Conservation (phyloP, 1,284 basidiomycete species). For the Ustilago nuda region DNA sequence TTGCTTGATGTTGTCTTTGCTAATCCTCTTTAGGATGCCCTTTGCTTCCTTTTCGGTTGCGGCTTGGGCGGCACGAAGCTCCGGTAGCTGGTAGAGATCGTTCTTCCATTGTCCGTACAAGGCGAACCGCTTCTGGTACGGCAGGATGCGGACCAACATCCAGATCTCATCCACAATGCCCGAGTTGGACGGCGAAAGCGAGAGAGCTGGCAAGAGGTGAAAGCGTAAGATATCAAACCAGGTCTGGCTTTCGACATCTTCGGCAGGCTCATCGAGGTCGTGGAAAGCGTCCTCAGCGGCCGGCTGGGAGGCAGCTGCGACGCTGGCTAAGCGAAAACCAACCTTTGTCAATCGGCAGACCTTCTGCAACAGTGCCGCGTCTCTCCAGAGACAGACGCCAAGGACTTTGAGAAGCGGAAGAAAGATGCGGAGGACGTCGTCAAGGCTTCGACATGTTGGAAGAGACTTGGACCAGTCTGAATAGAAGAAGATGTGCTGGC, state of each 20-base stretch:
- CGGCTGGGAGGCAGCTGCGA: conserved; percentile 15
- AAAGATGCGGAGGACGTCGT: conserved; percentile 47
- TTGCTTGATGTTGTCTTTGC: conserved; percentile 79
- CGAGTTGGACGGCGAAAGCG: conserved; percentile 81
- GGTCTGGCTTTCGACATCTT: conserved; percentile 63
- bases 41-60: conserved; percentile 73
- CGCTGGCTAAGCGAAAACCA: conserved; percentile 33
- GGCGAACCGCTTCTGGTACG: conserved; percentile 83
- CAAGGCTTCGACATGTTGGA: conserved; percentile 35
- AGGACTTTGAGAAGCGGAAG: conserved; percentile 64
- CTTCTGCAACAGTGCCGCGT: conserved; percentile 59
- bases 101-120: conserved; percentile 97
- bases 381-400: conserved; percentile 55
- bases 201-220: conserved; percentile 86
- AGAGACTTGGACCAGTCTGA: conserved; percentile 55
- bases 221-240: conserved; percentile 86
- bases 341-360: conserved; percentile 55
- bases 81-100: conserved; percentile 72
- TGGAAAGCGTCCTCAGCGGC: conserved; percentile 17
- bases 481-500: conserved; percentile 63
- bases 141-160: conserved; percentile 79
- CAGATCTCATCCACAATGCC: conserved; percentile 71
- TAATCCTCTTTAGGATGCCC: conserved; percentile 66
- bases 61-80: conserved; percentile 70
- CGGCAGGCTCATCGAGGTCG: conserved; percentile 26